Percentiles rank a stretch among this genome's conserved stretches.
phyloP scores from a whole-genome alignment of 176 grass and related monocot species.

The Canna indica region DNA sequence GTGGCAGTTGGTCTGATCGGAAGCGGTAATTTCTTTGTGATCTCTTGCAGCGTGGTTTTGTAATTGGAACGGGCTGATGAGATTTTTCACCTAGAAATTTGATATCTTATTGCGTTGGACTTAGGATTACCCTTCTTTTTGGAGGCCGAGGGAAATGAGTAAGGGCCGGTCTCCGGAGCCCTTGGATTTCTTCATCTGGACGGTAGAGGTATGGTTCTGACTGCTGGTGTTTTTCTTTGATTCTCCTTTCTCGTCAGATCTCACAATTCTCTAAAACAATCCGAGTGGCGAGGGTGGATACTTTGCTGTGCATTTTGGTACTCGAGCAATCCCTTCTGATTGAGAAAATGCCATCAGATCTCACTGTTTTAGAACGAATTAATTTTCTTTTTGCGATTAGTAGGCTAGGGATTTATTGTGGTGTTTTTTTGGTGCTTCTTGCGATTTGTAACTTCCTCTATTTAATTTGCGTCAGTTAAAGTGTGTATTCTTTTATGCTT shows the following conservation, averaged over 20 bases:
- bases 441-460: background rate
- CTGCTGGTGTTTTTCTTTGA: background rate
- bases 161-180: slow-evolving; percentile 63
- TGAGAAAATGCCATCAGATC: background rate
- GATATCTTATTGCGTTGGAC: slow-evolving; percentile 12
- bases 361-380: background rate
- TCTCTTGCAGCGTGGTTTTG: background rate
- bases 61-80: background rate
- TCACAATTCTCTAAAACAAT: background rate
- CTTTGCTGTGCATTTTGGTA: background rate
- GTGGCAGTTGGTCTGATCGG: background rate
- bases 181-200: slow-evolving; percentile 97
- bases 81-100: background rate
- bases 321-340: background rate
- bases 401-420: background rate
- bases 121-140: slow-evolving; percentile 26
- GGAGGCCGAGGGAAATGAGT: slow-evolving; percentile 38
- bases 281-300: background rate
- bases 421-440: too few species aligned
- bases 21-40: background rate
- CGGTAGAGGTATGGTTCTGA: slow-evolving; percentile 41
- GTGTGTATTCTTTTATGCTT: background rate
- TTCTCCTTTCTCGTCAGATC: background rate
- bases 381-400: background rate
- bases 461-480: too few species aligned